Percentiles rank a stretch among this genome's conserved stretches.
phyloP scores from a whole-genome alignment of 768 basidiomycete species.

The Mycena vulgaris region DNA sequence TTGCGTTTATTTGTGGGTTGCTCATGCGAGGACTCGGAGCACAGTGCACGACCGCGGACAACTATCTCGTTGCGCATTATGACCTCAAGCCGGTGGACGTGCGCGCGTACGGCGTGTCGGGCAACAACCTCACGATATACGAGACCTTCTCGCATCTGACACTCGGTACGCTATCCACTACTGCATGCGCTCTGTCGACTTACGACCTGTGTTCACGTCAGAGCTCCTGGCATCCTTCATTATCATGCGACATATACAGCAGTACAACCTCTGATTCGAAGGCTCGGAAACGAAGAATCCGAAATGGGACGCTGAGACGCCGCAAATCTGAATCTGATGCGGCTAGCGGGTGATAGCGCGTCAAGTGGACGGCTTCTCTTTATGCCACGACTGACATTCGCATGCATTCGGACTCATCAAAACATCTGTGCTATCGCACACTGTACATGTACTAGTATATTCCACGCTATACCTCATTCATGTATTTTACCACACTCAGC shows the following conservation, averaged over 20 bases:
- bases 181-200: slow-evolving; percentile 37
- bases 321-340: background rate
- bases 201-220: slow-evolving; percentile 57
- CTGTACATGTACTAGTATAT: slow-evolving; percentile 17
- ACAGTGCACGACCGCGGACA: slow-evolving; percentile 70
- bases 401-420: background rate
- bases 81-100: slow-evolving; percentile 70
- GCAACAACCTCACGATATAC: slow-evolving; percentile 73
- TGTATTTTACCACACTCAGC: slow-evolving; percentile 30
- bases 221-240: slow-evolving; percentile 72
- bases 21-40: slow-evolving; percentile 3
- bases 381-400: slow-evolving; percentile 10
- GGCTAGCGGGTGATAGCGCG: slow-evolving; percentile 25
- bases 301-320: no score
- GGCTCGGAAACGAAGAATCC: background rate
- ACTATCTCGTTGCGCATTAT: slow-evolving; percentile 75
- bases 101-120: slow-evolving; percentile 72
- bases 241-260: slow-evolving; percentile 76
- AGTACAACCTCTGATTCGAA: slow-evolving; percentile 63
- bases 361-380: slow-evolving; percentile 22
- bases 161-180: slow-evolving; percentile 64
- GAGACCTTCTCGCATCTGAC: slow-evolving; percentile 68
- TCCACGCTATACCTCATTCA: slow-evolving; percentile 19
- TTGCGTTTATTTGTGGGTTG: slow-evolving; percentile 11
- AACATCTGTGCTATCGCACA: background rate